phyloP scores from a whole-genome alignment of 345 rosid species.

The Moricandia moricandioides region DNA sequence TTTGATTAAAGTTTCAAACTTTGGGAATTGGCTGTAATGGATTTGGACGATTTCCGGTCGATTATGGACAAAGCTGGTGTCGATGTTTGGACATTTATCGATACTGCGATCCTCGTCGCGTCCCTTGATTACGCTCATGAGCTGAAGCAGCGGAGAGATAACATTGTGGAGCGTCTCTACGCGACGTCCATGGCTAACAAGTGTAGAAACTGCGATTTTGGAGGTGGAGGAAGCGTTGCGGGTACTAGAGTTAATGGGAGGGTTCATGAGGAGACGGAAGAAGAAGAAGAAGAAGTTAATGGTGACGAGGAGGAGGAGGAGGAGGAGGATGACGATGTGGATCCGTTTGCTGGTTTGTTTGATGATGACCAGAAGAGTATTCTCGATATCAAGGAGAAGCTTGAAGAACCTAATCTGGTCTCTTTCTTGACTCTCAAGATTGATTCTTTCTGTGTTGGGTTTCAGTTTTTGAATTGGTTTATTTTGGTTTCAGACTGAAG shows the following conservation, averaged over 20 bases:
- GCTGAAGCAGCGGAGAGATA: constrained; percentile 68
- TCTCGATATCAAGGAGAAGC: constrained; percentile 75
- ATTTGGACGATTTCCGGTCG: constrained; percentile 80
- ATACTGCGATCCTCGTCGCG: constrained; percentile 79
- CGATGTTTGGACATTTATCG: constrained; percentile 90
- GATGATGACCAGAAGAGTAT: constrained; percentile 90
- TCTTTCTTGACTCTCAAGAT: neutral
- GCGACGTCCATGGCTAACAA: constrained; percentile 50
- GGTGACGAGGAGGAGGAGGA: constrained; percentile 30
- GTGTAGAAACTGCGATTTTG: constrained; percentile 65
- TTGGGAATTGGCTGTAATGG: constrained; percentile 44
- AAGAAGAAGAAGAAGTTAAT: constrained; percentile 35
- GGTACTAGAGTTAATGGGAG: constrained; percentile 40
- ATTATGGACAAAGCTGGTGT: constrained; percentile 76
- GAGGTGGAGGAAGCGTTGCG: constrained; percentile 33
- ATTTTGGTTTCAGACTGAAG: constrained; percentile 73
- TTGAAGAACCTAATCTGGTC: constrained; percentile 89
- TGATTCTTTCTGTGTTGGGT: neutral
- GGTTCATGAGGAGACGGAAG: constrained; percentile 41
- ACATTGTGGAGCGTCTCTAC: constrained; percentile 78
- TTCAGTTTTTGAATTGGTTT: constrained; percentile 1
- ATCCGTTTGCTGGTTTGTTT: constrained; percentile 85
- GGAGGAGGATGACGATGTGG: constrained; percentile 52
- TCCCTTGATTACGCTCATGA: constrained; percentile 65
- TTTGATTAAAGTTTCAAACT: constrained; percentile 1